A percentile compares a stretch with the other conserved stretches of the same genome.
Evolutionary conservation across 1,284 basidiomycete genomes (phyloP).

Genomic region (Cryptococcus sp.): DNA sequence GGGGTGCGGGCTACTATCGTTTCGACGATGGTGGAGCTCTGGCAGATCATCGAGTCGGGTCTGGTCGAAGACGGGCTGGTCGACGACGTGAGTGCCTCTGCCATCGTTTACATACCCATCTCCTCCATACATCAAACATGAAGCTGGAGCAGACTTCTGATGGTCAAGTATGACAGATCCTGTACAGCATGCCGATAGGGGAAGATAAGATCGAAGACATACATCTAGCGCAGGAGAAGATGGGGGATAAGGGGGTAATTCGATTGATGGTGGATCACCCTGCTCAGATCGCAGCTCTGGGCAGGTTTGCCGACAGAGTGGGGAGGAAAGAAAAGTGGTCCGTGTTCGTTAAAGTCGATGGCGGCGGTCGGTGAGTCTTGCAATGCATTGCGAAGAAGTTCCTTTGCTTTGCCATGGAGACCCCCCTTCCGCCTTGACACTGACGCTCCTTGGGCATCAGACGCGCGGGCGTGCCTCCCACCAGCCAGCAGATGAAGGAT

Average conservation of each 20-base stretch:
- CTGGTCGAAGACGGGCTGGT: constrained; percentile 70
- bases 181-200: constrained; percentile 74
- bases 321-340: constrained; percentile 61
- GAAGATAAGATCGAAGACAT: constrained; percentile 73
- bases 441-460: constrained; percentile 52
- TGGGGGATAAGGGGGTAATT: constrained; percentile 62
- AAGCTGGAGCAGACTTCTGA: background rate
- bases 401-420: background rate
- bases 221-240: constrained; percentile 61
- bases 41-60: constrained; percentile 38
- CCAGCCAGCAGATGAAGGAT: constrained; percentile 60
- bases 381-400: background rate
- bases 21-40: constrained; percentile 46
- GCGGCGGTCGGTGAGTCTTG: constrained; percentile 67
- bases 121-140: background rate
- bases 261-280: constrained; percentile 74
- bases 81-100: constrained; percentile 64
- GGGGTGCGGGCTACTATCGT: constrained; percentile 48
- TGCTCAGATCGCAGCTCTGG: constrained; percentile 67
- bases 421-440: background rate
- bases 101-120: background rate
- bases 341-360: constrained; percentile 78
- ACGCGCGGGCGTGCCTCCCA: constrained; percentile 73
- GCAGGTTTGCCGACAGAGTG: constrained; percentile 53
- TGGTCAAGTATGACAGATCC: constrained; percentile 58